Base-by-base conservation (phyloP, 1,284 basidiomycete species). In the Hemileia vastatrix region DNA sequence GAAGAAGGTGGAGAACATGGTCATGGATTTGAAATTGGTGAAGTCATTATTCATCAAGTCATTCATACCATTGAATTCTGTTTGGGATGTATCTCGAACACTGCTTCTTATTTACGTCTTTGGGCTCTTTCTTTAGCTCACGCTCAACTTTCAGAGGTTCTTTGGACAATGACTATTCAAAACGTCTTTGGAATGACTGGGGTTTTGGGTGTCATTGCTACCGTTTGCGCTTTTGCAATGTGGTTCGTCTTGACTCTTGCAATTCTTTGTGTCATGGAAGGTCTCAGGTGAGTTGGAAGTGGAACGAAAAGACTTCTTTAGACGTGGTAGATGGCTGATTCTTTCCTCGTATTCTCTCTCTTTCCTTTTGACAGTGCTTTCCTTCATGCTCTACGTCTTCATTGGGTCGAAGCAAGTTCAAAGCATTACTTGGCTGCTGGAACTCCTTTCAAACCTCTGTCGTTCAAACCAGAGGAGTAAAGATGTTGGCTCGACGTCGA, bases 1-100 rank as follows among this genome's bases (percentile, higher is more conserved):
- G 90, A 94, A 76, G n/a, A n/a, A n/a, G n/a, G n/a, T n/a, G 15
- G 68, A 70, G 24, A 48, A 21, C 66, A 85, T 74, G 78, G 85
- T 56, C 83, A 91, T 71, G 74, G 76, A 36, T 82, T 81, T 76
- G 92, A 95, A 75, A 90, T 97, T 77, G 82, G 91, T 73, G 94
- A 98, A 78, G 84, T 96, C 53, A 83, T 95, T 44, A 90, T 98
- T 65, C 92, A 98, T 79, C 93, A 97, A 77, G 82, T 95, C 67
- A 98, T 98, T 72, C 92, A 94, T 77, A 95, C 92, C 32, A 95
- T 95, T 77, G 94, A 97, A 79, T 98, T 97, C 80, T 97, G 94
- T 76, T 83, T 98, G 43, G 86, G 93, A 18, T 96, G 93, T 77
- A 96, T 98, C 75, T 98, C 95, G 68, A 96, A 98, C 79, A 98